phyloP scores from a whole-genome alignment of 805 yeast genomes.

The Nakazawaea sp. region DNA sequence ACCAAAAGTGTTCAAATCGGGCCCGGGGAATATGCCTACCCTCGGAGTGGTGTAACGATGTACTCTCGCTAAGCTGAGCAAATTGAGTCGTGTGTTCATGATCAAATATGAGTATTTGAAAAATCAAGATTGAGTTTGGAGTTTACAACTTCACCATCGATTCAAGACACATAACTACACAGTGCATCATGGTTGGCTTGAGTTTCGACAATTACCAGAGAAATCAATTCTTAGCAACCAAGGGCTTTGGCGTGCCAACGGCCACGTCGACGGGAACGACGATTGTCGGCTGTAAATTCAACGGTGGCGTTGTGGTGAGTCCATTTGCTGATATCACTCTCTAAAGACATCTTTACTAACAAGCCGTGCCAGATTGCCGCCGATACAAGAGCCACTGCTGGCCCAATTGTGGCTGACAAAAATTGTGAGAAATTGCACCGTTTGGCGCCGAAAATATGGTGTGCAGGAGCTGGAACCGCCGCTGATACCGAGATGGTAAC shows the following conservation, averaged over 20 bases:
- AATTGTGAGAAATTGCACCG: constrained; percentile 94
- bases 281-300: constrained; percentile 90
- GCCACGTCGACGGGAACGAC: constrained; percentile 99
- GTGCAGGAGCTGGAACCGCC: constrained; percentile 99
- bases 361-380: constrained; percentile 62
- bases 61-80: too few species aligned
- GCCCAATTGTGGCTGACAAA: constrained; percentile 95
- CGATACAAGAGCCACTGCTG: constrained; percentile 97
- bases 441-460: constrained; percentile 89
- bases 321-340: too few species aligned
- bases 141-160: too few species aligned
- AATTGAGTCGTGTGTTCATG: too few species aligned
- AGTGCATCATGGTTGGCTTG: constrained; percentile 91
- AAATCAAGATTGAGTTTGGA: too few species aligned
- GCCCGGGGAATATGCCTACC: too few species aligned
- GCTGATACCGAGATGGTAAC: constrained; percentile 99
- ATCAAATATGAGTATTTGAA: too few species aligned
- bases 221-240: constrained; percentile 64
- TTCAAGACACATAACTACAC: too few species aligned
- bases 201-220: constrained; percentile 92
- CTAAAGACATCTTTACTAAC: neutral
- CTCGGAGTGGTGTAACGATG: too few species aligned
- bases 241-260: constrained; percentile 72
- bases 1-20: too few species aligned
- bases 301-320: constrained; percentile 76